Conservation (phyloP, 352 stramenopile species). For the Phytophthora cactorum region DNA sequence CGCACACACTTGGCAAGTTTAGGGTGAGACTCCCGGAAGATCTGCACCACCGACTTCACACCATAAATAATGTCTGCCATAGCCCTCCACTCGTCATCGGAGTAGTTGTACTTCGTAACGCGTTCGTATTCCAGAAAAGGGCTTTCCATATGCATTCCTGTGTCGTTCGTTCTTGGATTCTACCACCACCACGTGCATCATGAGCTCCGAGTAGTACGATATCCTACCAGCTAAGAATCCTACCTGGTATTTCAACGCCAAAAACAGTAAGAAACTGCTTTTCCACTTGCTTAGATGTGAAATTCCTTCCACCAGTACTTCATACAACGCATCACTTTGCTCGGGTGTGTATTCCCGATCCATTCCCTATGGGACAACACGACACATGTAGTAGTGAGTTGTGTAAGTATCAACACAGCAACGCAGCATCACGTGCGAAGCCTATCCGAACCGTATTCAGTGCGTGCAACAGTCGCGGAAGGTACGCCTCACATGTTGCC, state of each 20-base stretch:
- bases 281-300: constrained; percentile 63
- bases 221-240: not conserved
- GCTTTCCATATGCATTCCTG: constrained; percentile 34
- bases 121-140: constrained; percentile 72
- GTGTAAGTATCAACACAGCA: not conserved
- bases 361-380: constrained; percentile 2
- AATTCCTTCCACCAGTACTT: constrained; percentile 26
- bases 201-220: not conserved
- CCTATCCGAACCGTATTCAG: constrained; percentile 48
- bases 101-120: constrained; percentile 79
- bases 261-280: constrained; percentile 53
- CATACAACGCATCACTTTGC: constrained; percentile 34
- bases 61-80: constrained; percentile 70
- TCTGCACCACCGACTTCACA: constrained; percentile 70
- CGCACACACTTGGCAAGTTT: constrained; percentile 53
- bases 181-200: constrained; percentile 15
- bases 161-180: constrained; percentile 44
- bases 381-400: no score
- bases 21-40: constrained; percentile 42
- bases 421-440: not conserved
- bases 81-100: constrained; percentile 53
- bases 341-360: constrained; percentile 21
- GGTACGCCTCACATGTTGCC: constrained; percentile 37
- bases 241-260: constrained; percentile 68
- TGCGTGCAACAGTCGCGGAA: constrained; percentile 44